Percentiles rank a stretch among this genome's conserved stretches.
phyloP scores from a whole-genome alignment of 345 rosid genomes.

The Eucalyptus marginata region DNA sequence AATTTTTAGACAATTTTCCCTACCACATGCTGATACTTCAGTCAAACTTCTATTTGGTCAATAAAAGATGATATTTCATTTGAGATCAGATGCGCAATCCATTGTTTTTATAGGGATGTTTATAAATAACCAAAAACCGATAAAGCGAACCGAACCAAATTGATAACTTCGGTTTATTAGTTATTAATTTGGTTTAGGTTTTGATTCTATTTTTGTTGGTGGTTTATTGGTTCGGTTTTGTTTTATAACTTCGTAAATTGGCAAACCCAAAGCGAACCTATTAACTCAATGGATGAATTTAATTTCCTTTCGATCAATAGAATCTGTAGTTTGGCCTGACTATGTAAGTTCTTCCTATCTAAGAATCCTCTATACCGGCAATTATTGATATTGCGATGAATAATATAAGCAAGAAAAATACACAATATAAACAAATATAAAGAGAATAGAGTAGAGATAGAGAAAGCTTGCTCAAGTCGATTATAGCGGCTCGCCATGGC shows the following conservation, averaged over 20 bases:
- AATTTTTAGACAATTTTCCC: neutral
- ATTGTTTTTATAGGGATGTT: neutral
- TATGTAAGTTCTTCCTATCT: too few relatives aligned
- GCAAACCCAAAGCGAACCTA: neutral
- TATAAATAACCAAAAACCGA: neutral
- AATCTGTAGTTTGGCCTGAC: too few relatives aligned
- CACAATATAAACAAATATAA: neutral
- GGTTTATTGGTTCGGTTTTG: neutral
- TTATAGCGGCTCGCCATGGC: neutral
- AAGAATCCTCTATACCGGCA: too few relatives aligned
- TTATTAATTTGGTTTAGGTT: neutral
- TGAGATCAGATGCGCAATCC: neutral
- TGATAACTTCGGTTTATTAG: too few relatives aligned
- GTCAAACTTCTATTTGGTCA: neutral
- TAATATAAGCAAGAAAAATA: neutral
- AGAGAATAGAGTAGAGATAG: neutral
- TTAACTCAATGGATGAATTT: neutral
- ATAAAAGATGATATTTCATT: neutral
- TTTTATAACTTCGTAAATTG: too few relatives aligned
- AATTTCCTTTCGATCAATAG: too few relatives aligned
- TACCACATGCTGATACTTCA: neutral
- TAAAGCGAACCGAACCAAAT: rapidly evolving
- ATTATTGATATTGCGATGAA: neutral
- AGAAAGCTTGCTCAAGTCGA: neutral
- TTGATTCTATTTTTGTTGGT: neutral